Conservation (phyloP, 2,329 filamentous ascomycete genomes). For the Phialophora tarda region DNA sequence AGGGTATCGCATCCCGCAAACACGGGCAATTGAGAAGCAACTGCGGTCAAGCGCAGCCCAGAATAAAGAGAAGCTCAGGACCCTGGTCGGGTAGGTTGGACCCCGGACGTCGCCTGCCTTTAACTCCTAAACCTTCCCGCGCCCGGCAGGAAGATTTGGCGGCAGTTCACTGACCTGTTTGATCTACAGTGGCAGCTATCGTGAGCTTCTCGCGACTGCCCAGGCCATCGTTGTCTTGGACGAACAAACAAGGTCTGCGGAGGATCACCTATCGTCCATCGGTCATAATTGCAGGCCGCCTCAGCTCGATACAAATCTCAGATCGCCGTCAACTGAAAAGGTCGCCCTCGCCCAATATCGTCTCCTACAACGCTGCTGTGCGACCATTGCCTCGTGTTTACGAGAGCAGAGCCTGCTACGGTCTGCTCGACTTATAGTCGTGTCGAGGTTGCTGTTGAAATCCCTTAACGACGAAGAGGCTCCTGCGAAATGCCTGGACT, state of each 20-base stretch:
- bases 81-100: slow-evolving; percentile 65
- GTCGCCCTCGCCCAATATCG: slow-evolving; percentile 57
- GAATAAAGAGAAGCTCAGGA: slow-evolving; percentile 69
- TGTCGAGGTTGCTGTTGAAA: slow-evolving; percentile 76
- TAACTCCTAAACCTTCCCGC: background rate
- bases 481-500: slow-evolving; percentile 62
- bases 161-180: slow-evolving; percentile 18
- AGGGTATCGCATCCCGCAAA: slow-evolving; percentile 63
- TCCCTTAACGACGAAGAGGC: slow-evolving; percentile 64
- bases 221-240: slow-evolving; percentile 95
- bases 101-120: background rate
- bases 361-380: slow-evolving; percentile 63
- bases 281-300: slow-evolving; percentile 75
- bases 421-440: slow-evolving; percentile 70
- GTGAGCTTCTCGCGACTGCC: slow-evolving; percentile 87
- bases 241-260: slow-evolving; percentile 73
- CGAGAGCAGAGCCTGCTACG: slow-evolving; percentile 55
- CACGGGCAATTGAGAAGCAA: slow-evolving; percentile 68
- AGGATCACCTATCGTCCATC: slow-evolving; percentile 72
- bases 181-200: slow-evolving; percentile 68
- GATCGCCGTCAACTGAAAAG: slow-evolving; percentile 21
- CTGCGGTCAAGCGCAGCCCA: slow-evolving; percentile 66
- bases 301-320: slow-evolving; percentile 11
- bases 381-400: slow-evolving; percentile 59
- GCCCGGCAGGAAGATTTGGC: background rate